phyloP scores from a whole-genome alignment of 2,329 filamentous ascomycete genomes.

The Beauveria medogensis region DNA sequence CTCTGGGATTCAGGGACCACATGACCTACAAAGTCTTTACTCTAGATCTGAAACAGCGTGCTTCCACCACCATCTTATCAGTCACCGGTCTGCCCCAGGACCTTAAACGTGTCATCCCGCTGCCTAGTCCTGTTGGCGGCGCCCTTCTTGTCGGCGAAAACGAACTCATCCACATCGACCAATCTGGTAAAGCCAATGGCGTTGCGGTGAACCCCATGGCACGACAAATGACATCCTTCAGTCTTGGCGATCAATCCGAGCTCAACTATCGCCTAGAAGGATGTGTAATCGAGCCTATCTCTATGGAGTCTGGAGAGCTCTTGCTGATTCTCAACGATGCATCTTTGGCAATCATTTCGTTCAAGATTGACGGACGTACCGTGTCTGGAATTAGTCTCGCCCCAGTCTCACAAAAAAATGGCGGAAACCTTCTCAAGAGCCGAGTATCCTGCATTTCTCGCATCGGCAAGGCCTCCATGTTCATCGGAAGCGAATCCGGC shows the following conservation, averaged over 20 bases:
- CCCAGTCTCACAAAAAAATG: constrained; percentile 52
- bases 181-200: constrained; percentile 87
- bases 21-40: constrained; percentile 92
- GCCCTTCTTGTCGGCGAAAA: constrained; percentile 81
- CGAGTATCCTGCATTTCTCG: constrained; percentile 61
- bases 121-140: constrained; percentile 82
- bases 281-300: constrained; percentile 68
- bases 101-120: constrained; percentile 69
- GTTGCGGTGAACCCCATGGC: constrained; percentile 90
- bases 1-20: constrained; percentile 76
- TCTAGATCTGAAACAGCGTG: constrained; percentile 83
- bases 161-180: constrained; percentile 89
- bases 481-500: constrained; percentile 75
- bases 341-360: constrained; percentile 64
- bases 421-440: constrained; percentile 53
- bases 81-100: constrained; percentile 82
- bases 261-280: constrained; percentile 74
- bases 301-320: constrained; percentile 70
- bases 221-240: constrained; percentile 72
- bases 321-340: constrained; percentile 76
- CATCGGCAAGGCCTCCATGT: constrained; percentile 62
- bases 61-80: constrained; percentile 85
- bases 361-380: constrained; percentile 82
- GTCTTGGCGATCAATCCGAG: constrained; percentile 77
- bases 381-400: constrained; percentile 79